These are phyloP conservation scores for Teratosphaeriaceae sp. DNA, from an alignment of 2,329 filamentous ascomycete genomes.

Conservation along the genomic window DNA sequence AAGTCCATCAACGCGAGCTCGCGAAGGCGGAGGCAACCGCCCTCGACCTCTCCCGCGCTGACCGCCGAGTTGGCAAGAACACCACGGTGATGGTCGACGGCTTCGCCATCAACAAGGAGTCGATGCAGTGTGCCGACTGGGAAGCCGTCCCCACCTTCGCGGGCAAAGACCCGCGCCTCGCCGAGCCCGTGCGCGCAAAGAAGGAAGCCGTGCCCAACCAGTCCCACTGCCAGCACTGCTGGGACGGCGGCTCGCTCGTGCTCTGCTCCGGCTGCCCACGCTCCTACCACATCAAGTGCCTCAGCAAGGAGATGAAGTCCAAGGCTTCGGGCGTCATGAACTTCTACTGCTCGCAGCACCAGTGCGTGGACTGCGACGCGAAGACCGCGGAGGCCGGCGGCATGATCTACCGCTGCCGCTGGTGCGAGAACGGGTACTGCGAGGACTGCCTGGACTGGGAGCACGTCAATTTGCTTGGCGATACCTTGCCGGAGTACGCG, in stretches of 20 bases:
- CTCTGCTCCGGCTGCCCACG: constrained; percentile 49
- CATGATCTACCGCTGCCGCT: constrained; percentile 48
- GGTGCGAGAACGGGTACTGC: constrained; percentile 51
- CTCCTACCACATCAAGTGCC: constrained; percentile 47
- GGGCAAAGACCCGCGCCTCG: constrained; percentile 48
- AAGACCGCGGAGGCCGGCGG: constrained; percentile 45
- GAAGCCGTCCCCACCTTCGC: constrained; percentile 53
- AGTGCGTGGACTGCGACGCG: constrained; percentile 47
- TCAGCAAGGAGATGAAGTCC: constrained; percentile 35
- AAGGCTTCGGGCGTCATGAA: constrained; percentile 36
- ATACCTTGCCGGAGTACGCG: constrained; percentile 47
- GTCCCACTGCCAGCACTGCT: constrained; percentile 48
- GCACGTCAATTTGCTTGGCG: constrained; percentile 43
- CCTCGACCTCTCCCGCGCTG: constrained; percentile 31
- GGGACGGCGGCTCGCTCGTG: constrained; percentile 42
- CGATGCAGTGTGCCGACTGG: constrained; percentile 46
- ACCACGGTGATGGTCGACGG: constrained; percentile 52
- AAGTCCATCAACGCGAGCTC: constrained; percentile 40
- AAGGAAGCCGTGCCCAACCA: constrained; percentile 46
- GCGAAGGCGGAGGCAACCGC: constrained; percentile 26
- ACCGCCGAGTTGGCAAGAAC: constrained; percentile 50
- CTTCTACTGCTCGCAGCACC: constrained; percentile 52
- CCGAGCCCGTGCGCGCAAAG: constrained; percentile 45
- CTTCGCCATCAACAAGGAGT: constrained; percentile 51
- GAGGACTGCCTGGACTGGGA: constrained; percentile 54